A percentile compares a stretch with the other conserved stretches of the same genome.
Evolutionary conservation across 345 rosid species (phyloP).

Genomic region (Sonneratia alba): DNA sequence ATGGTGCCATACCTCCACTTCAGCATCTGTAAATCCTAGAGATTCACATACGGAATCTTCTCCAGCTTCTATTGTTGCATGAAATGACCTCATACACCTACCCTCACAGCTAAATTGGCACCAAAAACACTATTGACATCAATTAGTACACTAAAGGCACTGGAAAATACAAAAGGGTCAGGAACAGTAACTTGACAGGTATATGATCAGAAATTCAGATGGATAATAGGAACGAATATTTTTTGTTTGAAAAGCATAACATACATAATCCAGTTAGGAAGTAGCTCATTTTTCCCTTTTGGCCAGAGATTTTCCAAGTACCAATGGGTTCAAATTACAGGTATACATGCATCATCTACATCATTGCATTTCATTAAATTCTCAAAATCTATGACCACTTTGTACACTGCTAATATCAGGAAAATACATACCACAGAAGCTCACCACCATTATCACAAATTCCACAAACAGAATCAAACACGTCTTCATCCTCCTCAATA

Average conservation of each 20-base stretch:
- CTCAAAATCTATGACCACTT: background rate
- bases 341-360: background rate
- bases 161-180: background rate
- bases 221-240: background rate
- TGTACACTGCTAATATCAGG: background rate
- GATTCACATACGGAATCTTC: slow-evolving; percentile 53
- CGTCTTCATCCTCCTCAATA: slow-evolving; percentile 27
- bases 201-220: background rate
- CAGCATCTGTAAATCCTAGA: slow-evolving; percentile 45
- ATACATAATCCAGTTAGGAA: too few species aligned
- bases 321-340: background rate
- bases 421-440: slow-evolving; percentile 48
- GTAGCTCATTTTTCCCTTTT: background rate
- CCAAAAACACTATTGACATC: slow-evolving; percentile 1
- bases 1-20: slow-evolving; percentile 51
- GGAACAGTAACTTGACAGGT: background rate
- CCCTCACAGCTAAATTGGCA: slow-evolving; percentile 54
- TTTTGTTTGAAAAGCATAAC: background rate
- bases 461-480: slow-evolving; percentile 71
- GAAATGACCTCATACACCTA: slow-evolving; percentile 86
- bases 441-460: slow-evolving; percentile 86
- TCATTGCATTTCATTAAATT: background rate
- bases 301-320: background rate
- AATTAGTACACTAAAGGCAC: background rate
- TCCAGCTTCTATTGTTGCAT: slow-evolving; percentile 51